A percentile compares a stretch with the other conserved stretches of the same genome.
Evolutionary conservation across 768 basidiomycete species (phyloP).

Genomic region (Gautieria morchelliformis): DNA sequence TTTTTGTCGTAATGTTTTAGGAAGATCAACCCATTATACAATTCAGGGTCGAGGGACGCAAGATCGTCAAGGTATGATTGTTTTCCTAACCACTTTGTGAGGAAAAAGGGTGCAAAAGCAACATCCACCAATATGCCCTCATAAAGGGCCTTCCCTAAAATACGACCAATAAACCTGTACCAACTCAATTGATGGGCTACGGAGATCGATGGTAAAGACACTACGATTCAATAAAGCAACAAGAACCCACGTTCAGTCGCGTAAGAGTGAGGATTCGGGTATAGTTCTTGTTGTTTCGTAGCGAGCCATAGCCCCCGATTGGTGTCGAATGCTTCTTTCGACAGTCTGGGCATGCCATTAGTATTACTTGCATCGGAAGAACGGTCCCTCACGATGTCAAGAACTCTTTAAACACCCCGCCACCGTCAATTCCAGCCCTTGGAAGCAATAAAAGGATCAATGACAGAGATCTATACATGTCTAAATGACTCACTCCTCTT

Average conservation of each 20-base stretch:
- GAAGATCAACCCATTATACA: constrained; percentile 87
- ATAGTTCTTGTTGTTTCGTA: constrained; percentile 86
- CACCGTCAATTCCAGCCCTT: constrained; percentile 90
- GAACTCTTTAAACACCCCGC: constrained; percentile 97
- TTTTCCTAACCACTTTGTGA: constrained; percentile 90
- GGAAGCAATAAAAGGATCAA: constrained; percentile 7
- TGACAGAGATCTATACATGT: not conserved
- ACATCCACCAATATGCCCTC: constrained; percentile 94
- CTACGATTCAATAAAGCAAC: not conserved
- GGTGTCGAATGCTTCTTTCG: constrained; percentile 91
- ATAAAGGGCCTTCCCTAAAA: constrained; percentile 94
- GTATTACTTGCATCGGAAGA: not conserved
- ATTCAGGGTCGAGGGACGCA: constrained; percentile 79
- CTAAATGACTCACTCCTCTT: constrained; percentile 56
- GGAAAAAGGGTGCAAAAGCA: constrained; percentile 91
- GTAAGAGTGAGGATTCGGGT: constrained; percentile 89
- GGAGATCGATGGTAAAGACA: not conserved
- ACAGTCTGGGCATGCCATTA: constrained; percentile 39
- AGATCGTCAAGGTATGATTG: constrained; percentile 92
- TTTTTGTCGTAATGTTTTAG: constrained; percentile 87
- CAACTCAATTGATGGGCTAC: constrained; percentile 78
- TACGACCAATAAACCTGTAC: constrained; percentile 89
- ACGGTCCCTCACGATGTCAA: constrained; percentile 46
- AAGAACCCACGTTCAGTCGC: constrained; percentile 65
- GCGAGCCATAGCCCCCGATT: constrained; percentile 90